Evolutionary conservation across 345 rosid species (phyloP), one percentile per base, ranked within the genome.

Genomic region (Laguncularia racemosa): DNA sequence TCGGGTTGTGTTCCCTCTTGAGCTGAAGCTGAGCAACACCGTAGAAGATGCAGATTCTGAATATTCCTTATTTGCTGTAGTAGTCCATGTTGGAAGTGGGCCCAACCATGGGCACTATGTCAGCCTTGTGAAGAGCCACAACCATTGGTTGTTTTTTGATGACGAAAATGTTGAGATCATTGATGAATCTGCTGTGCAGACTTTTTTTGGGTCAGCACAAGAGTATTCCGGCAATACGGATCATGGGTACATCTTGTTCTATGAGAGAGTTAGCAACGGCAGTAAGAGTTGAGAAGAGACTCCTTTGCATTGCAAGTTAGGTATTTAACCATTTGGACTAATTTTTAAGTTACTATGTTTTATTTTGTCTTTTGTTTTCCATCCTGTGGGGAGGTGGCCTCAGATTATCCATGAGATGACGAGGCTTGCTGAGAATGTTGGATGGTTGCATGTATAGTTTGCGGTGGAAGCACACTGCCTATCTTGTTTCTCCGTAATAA

Each of bases 91-190:
- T 2, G 99, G 99, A 48, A 93, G 96, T 40, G 97, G 99, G 59
- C 97, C 99, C 8, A 93, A 87, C 71, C 99, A 89, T 50, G 97
- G 97, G 2, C 99, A 89, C 57, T 93, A 93, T 60, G 97, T 93
- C 20, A 89, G 99, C 75, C 96, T 93, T 4, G 96, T 93, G 80
- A 93, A 93, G 73, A 89, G 97, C 83, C 99, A 93, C 64, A 87
- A 87, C 82, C 99, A 93, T 63, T 89, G 99, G 97, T 75, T 93
- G 50, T 87, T 87, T 76, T 93, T 93, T 47, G 99, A 93, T 46
- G 99, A 93, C 9, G 97, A 93, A 74, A 93, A 89, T 11, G 96
- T 89, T 55, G 99, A 93, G 78, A 93, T 93, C 84, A 89, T 93
- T 15, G 99, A 93, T 9, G 99, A 93, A 78, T 85, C 99, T 46